Evolutionary conservation across 768 basidiomycete genomes (phyloP).

Genomic region (Phylloporus sp.): DNA sequence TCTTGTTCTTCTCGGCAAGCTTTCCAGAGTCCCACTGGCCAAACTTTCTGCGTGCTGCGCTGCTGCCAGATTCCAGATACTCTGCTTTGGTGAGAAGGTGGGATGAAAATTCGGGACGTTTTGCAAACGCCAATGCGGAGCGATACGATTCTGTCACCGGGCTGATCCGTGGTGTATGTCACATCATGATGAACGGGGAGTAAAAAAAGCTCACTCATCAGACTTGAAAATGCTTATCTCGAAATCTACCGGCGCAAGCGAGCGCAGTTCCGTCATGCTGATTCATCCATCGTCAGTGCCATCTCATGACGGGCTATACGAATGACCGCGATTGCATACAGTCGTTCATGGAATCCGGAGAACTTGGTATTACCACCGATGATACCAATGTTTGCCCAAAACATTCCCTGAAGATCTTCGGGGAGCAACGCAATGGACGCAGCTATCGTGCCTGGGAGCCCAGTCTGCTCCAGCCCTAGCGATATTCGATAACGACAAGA

Average conservation of each 20-base stretch:
- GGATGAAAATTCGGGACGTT: conserved; percentile 44
- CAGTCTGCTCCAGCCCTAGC: conserved; percentile 73
- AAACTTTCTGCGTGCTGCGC: conserved; percentile 72
- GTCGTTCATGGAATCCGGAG: conserved; percentile 63
- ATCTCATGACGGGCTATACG: conserved; percentile 12
- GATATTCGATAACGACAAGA: conserved; percentile 5
- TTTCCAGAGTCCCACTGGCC: conserved; percentile 46
- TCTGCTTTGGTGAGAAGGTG: conserved; percentile 70
- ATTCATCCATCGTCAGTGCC: conserved; percentile 15
- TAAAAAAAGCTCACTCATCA: conserved; percentile 53
- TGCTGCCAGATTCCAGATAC: conserved; percentile 79
- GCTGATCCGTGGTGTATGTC: conserved; percentile 34
- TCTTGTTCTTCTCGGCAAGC: conserved; percentile 22
- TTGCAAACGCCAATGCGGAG: conserved; percentile 55
- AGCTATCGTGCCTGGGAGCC: conserved; percentile 72
- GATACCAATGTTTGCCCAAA: conserved; percentile 90
- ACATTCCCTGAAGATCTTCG: conserved; percentile 82
- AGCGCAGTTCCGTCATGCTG: conserved; percentile 69
- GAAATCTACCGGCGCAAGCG: conserved; percentile 77
- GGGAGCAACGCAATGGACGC: conserved; percentile 72
- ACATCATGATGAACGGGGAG: conserved; percentile 6
- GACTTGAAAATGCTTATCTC: conserved; percentile 71
- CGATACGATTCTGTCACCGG: conserved; percentile 63
- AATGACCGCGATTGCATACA: conserved; percentile 49
- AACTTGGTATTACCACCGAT: conserved; percentile 81